Base-by-base conservation (phyloP, 352 stramenopile genomes). In the Phytopythium boreale region DNA sequence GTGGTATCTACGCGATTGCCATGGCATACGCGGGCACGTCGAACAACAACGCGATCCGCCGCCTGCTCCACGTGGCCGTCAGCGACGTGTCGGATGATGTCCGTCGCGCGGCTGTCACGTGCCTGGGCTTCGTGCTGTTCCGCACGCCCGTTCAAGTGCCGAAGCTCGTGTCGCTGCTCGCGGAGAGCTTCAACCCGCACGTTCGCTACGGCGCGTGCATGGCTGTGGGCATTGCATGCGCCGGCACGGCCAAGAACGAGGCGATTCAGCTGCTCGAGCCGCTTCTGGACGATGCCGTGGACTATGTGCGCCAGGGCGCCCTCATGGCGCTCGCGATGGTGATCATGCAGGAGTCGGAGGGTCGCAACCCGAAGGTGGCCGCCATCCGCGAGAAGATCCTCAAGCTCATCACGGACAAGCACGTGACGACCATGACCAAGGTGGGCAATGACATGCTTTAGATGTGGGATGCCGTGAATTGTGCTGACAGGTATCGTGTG, bases 181-280 rank as follows among this genome's bases (percentile, higher is more conserved):
- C 98, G 2, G 98, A 99, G 69, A 98, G 90, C 68, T 99, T 99
- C 80, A 99, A 99, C 81, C 96, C 98, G 43, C 97, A 99, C 81
- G 97, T 99, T 36, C 94, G 98, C 50, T 99, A 99, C 77, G 98
- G 97, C 15, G 97, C 97, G 62, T 99, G 97, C 77, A 97, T 99
- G 62, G 97, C 98, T 2, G 95, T 99, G 10, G 98, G 97, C 41
- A 99, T 99, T 74, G 96, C 97, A 20, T 99, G 97, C 76, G 94
- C 97, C 34, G 97, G 96, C 52, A 98, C 96, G 10, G 97, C 93
- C n/a, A 97, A 98, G 78, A 86, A 97, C 59, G 96, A 99, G 74
- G 97, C 96, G 43, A 93, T 99, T 61, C 90, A 98, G 43, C 79
- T 99, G 60, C 79, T 99, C 22, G 93, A 99, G 72, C 97, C 97